Base-by-base conservation (phyloP, 805 yeast species). In the Suhomyces canberraensis region DNA sequence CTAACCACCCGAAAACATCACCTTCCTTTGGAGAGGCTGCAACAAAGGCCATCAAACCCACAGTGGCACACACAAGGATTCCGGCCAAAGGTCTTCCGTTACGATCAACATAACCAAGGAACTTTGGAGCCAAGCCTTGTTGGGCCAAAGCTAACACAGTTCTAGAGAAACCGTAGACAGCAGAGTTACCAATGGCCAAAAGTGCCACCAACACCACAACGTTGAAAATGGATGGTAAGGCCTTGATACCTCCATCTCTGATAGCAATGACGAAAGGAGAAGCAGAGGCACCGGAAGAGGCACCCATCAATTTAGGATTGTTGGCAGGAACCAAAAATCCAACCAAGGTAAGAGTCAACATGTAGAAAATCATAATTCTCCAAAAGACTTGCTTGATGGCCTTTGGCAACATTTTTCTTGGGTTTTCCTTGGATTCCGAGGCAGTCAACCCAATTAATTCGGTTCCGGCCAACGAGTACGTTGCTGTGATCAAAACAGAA, bases 201-300 rank as follows among this genome's bases (percentile, higher is more conserved):
- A 67, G 57, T 8, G 71, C 56, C n/a, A 66, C 56, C 29, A 67
- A 51, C 11, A 67, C 69, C 14, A 67, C 53, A 27, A 66, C 71
- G 38, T 67, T 67, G 53, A 67, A 64, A 19, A 67, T 64, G 3
- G 71, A 64, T 5, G 73, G 71, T 33, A 67, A 57, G 3, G 58
- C 73, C 26, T 54, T 56, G 37, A 67, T 67, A 9, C 71, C 66
- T 4, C 69, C 73, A 3, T 54, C 49, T 39, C 61, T 54, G 42
- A 67, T 67, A 29, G 73, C 71, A 41, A 67, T 60, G 25, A 67
- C 73, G 39, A 67, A 67, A 1, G 73, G 71, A 9, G 67, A 60
- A 3, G 70, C 68, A 13, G 66, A 58, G 2, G 66, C 57, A 28
- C 50, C 54, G 24, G 63, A 50, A 14, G 54, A 45, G 9, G 50